Conservation (phyloP, 2,329 filamentous ascomycete genomes). For the Chaetomiaceae sp. region DNA sequence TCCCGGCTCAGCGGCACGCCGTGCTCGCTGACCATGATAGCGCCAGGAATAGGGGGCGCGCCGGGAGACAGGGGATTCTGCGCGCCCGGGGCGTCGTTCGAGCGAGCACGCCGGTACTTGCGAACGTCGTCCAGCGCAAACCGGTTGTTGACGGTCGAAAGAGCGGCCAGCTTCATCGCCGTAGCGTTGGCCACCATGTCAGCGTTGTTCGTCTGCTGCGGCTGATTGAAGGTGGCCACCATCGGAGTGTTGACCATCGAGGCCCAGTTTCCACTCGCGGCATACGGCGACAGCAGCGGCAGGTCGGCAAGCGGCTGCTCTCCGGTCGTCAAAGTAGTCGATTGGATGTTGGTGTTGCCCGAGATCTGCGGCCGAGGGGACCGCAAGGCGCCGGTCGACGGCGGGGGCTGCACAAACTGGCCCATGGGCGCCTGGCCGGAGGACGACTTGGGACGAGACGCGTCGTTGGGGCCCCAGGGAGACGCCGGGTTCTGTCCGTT, state of each 20-base stretch:
- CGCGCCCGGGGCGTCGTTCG: slow-evolving; percentile 70
- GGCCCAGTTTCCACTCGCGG: slow-evolving; percentile 89
- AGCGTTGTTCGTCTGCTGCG: slow-evolving; percentile 61
- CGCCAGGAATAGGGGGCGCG: slow-evolving; percentile 59
- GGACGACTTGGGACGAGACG: slow-evolving; percentile 70
- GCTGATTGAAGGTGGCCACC: slow-evolving; percentile 73
- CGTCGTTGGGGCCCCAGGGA: slow-evolving; percentile 65
- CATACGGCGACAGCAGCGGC: slow-evolving; percentile 80
- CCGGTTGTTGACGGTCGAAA: slow-evolving; percentile 97
- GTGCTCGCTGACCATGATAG: slow-evolving; percentile 92
- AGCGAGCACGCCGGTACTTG: slow-evolving; percentile 88
- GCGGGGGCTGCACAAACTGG: slow-evolving; percentile 82
- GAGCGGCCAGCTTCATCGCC: slow-evolving; percentile 94
- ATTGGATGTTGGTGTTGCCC: slow-evolving; percentile 70
- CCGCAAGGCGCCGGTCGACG: slow-evolving; percentile 67
- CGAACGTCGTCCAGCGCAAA: slow-evolving; percentile 95
- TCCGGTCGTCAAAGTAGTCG: slow-evolving; percentile 69
- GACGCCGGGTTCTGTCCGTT: slow-evolving; percentile 66
- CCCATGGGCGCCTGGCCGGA: slow-evolving; percentile 83
- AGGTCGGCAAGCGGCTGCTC: slow-evolving; percentile 68
- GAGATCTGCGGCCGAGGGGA: slow-evolving; percentile 72
- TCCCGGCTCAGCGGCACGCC: slow-evolving; percentile 83
- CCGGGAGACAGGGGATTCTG: slow-evolving; percentile 65
- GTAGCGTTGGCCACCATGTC: slow-evolving; percentile 99
- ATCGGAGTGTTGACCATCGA: slow-evolving; percentile 98